These are phyloP conservation scores for Fusarium sp. DNA, from an alignment of 2,329 filamentous ascomycete genomes.

Conservation along the genomic window DNA sequence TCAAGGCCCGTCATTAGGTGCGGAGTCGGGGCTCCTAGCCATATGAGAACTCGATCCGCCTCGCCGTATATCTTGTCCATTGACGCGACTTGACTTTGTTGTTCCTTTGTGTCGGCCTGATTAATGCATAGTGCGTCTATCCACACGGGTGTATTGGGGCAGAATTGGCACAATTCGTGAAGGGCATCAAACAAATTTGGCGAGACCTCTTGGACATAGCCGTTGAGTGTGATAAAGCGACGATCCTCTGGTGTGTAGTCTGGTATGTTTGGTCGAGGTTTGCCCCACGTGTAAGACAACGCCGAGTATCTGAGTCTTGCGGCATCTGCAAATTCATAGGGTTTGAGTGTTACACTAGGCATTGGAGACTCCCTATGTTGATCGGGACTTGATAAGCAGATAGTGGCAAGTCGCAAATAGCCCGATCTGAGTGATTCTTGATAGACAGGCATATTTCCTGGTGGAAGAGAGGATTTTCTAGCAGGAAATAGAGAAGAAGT, in stretches of 20 bases:
- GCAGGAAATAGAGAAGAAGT: too few relatives aligned
- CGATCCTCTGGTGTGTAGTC: too few relatives aligned
- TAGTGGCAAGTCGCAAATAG: too few relatives aligned
- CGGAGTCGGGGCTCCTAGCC: not conserved
- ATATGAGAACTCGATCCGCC: not conserved
- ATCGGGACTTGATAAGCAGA: too few relatives aligned
- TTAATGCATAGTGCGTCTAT: constrained; percentile 11
- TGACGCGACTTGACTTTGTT: not conserved
- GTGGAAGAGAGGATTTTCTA: too few relatives aligned
- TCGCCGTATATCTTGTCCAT: constrained; percentile 10
- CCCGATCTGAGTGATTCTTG: too few relatives aligned
- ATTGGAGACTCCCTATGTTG: too few relatives aligned
- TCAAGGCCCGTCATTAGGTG: not conserved
- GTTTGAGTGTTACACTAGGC: not conserved
- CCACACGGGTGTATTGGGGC: not conserved
- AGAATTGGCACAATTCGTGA: not conserved
- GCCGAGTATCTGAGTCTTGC: not conserved
- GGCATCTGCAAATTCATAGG: not conserved
- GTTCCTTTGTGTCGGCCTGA: not conserved
- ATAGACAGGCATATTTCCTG: too few relatives aligned
- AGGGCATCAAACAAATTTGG: not conserved
- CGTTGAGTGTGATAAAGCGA: not conserved
- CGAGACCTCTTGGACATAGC: not conserved
- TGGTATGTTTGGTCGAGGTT: not conserved
- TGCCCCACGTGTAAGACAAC: constrained; percentile 6